phyloP scores from a whole-genome alignment of 768 basidiomycete genomes.

The Paxillus ammoniavirescens region DNA sequence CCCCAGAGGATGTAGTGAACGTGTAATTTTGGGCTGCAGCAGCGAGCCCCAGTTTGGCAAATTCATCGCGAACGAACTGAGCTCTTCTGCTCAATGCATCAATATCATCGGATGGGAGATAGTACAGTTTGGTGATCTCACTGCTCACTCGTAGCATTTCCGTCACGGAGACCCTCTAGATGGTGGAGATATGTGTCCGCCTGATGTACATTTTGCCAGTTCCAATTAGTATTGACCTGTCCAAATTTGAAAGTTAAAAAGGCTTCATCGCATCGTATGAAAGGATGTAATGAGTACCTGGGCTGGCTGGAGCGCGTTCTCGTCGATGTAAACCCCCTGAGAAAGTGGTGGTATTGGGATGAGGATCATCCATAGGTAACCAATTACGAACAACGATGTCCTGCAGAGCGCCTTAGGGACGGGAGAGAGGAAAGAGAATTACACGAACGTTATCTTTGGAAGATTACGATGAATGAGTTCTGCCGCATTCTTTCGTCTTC shows the following conservation, averaged over 20 bases:
- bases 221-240: conserved; percentile 90
- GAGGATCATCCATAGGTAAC: conserved; percentile 81
- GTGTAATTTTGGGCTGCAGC: conserved; percentile 68
- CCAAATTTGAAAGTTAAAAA: too few species aligned
- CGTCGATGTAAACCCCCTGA: conserved; percentile 80
- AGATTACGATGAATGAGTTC: conserved; percentile 32
- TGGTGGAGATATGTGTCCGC: conserved; percentile 81
- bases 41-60: conserved; percentile 71
- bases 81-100: conserved; percentile 53
- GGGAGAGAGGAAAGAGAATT: background rate
- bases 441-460: conserved; percentile 30
- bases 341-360: conserved; percentile 69
- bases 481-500: conserved; percentile 40
- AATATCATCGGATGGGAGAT: background rate
- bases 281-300: conserved; percentile 52
- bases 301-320: conserved; percentile 92
- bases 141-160: conserved; percentile 69
- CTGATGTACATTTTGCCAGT: conserved; percentile 84
- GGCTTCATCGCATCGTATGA: background rate
- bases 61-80: conserved; percentile 56
- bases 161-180: conserved; percentile 59
- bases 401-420: conserved; percentile 35
- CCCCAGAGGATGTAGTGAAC: conserved; percentile 51
- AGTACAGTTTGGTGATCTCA: conserved; percentile 38
- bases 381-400: conserved; percentile 53